Evolutionary conservation across 345 rosid genomes (phyloP).

Genomic region (Populus deltoides): DNA sequence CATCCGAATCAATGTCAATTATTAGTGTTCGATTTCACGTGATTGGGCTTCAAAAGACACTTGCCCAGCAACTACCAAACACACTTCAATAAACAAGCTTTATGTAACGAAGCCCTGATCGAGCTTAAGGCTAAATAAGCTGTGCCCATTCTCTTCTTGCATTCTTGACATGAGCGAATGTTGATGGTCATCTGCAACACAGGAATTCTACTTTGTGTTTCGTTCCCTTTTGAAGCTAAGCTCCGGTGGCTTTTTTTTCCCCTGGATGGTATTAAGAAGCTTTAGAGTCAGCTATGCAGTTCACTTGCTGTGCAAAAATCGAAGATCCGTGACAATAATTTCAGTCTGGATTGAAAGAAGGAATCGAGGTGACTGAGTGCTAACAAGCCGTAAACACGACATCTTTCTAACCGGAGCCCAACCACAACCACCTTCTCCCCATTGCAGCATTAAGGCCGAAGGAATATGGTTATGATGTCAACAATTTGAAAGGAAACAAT

Average conservation of each 20-base stretch:
- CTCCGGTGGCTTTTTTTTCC: too few species aligned
- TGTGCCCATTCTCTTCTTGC: background rate
- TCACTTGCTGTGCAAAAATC: too few species aligned
- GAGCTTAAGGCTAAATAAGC: background rate
- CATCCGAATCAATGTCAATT: background rate
- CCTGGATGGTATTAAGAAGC: too few species aligned
- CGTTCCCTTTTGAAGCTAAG: too few species aligned
- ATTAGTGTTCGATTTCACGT: background rate
- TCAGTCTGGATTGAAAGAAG: too few species aligned
- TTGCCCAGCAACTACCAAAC: background rate
- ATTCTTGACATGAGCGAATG: background rate
- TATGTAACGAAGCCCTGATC: background rate
- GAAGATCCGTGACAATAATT: too few species aligned
- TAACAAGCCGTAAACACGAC: too few species aligned
- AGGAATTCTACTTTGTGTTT: too few species aligned
- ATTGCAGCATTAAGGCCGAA: background rate
- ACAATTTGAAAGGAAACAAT: background rate
- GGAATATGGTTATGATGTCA: too few species aligned
- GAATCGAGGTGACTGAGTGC: too few species aligned
- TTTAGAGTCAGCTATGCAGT: too few species aligned
- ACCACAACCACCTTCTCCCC: background rate
- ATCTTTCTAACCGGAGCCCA: background rate
- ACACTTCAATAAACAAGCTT: background rate
- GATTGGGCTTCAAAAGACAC: background rate
- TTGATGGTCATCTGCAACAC: too few species aligned